These are phyloP conservation scores for Candida railenensis DNA, from an alignment of 805 yeast species.

Conservation along the genomic window DNA sequence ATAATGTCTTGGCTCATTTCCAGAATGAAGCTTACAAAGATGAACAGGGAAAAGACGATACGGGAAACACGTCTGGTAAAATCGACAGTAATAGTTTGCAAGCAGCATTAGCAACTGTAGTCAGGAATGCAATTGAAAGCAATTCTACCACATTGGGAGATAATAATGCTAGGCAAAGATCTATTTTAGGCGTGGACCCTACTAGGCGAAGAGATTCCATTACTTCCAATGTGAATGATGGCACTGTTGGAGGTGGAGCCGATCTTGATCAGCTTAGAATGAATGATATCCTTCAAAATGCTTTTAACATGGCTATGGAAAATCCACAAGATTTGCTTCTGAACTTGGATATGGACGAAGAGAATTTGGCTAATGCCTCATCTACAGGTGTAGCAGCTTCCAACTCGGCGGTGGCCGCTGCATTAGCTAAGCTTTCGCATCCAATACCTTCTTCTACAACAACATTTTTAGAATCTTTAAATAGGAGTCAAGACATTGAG, in stretches of 20 bases:
- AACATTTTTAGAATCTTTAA: constrained; percentile 13
- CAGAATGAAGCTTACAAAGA: constrained; percentile 31
- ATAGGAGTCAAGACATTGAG: constrained; percentile 14
- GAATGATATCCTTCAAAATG: constrained; percentile 74
- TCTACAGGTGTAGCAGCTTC: constrained; percentile 1
- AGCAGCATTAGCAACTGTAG: constrained; percentile 55
- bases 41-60: constrained; percentile 8
- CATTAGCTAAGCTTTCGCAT: constrained; percentile 9
- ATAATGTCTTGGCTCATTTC: constrained; percentile 34
- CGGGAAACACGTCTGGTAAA: not conserved
- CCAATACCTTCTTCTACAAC: constrained; percentile 14
- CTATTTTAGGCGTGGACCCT: not conserved
- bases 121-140: constrained; percentile 41
- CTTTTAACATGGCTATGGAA: constrained; percentile 73
- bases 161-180: not conserved
- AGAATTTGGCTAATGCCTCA: constrained; percentile 1
- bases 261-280: constrained; percentile 56
- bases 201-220: not conserved
- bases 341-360: constrained; percentile 30
- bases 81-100: constrained; percentile 30
- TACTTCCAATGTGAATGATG: not conserved
- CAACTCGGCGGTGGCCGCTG: constrained; percentile 5
- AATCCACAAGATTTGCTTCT: constrained; percentile 50
- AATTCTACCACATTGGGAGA: constrained; percentile 4
- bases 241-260: constrained; percentile 15